Percentiles rank a stretch among this genome's conserved stretches.
Conservation (phyloP, 176 grass and related monocot species). For the Musa beccarii region DNA sequence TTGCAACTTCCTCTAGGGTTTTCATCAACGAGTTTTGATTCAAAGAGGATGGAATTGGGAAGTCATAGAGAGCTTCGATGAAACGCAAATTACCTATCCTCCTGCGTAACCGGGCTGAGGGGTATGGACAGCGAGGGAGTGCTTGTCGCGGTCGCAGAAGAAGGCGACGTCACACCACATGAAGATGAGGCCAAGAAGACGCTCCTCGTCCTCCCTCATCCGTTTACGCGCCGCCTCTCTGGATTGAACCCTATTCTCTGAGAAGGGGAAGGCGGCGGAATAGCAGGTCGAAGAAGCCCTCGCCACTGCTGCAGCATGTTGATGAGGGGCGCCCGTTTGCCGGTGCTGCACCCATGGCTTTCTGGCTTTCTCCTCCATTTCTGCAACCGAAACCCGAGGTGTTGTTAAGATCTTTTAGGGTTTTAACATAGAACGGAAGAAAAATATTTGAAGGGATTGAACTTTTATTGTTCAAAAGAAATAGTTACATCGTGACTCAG, state of each 20-base stretch:
- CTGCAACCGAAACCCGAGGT: too few species aligned
- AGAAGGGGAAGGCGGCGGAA: not conserved
- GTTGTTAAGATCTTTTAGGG: too few species aligned
- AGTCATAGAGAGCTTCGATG: too few species aligned
- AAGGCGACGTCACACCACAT: constrained; percentile 82
- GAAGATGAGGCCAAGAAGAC: constrained; percentile 83
- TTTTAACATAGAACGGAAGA: too few species aligned
- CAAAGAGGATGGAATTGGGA: too few species aligned
- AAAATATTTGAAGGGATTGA: too few species aligned
- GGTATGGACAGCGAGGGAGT: constrained; percentile 31
- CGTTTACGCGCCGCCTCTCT: constrained; percentile 17
- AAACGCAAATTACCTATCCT: too few species aligned
- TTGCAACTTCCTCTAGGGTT: too few species aligned
- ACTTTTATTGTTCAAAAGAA: too few species aligned
- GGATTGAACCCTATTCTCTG: constrained; percentile 56
- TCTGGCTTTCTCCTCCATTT: too few species aligned
- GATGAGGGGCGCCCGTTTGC: not conserved
- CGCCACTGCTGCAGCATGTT: constrained; percentile 17
- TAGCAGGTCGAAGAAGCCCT: not conserved
- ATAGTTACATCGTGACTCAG: too few species aligned
- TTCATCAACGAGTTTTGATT: too few species aligned
- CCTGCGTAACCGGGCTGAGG: not conserved
- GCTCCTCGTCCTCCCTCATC: constrained; percentile 30
- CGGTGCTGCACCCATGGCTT: not conserved
- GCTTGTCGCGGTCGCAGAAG: constrained; percentile 73